Percentiles rank a stretch among this genome's conserved stretches.
phyloP scores from a whole-genome alignment of 2,329 filamentous ascomycete genomes.

The Cladophialophora chaetospira region DNA sequence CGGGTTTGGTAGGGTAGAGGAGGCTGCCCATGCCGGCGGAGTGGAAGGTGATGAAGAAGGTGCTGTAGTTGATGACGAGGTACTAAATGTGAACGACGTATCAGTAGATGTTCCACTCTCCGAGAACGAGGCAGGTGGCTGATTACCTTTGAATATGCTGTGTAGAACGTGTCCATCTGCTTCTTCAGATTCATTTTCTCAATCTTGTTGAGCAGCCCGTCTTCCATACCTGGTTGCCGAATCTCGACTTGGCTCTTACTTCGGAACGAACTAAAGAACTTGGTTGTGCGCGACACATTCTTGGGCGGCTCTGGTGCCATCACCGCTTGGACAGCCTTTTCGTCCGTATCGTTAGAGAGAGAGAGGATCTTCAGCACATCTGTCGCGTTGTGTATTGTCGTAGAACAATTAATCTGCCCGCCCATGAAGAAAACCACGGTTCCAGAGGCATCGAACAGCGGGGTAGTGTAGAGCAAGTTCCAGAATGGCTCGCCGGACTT shows the following conservation, averaged over 20 bases:
- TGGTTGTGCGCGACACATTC: conserved; percentile 31
- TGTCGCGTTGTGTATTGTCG: conserved; percentile 52
- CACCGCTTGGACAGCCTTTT: conserved; percentile 5
- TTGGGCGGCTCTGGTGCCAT: neutral
- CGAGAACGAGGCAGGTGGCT: neutral
- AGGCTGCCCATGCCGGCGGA: conserved; percentile 52
- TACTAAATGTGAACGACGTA: conserved; percentile 36
- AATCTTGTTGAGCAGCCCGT: conserved; percentile 41
- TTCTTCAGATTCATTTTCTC: conserved; percentile 41
- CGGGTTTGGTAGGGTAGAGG: conserved; percentile 37
- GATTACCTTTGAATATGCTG: conserved; percentile 48
- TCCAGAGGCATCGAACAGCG: conserved; percentile 53
- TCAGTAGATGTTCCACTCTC: no score
- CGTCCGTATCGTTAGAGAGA: conserved; percentile 34
- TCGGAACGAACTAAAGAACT: conserved; percentile 43
- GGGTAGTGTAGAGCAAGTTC: conserved; percentile 59
- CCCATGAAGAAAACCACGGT: conserved; percentile 57
- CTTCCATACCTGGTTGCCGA: conserved; percentile 46
- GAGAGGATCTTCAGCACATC: conserved; percentile 57
- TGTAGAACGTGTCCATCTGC: conserved; percentile 47
- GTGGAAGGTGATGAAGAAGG: conserved; percentile 50
- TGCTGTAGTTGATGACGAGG: conserved; percentile 42
- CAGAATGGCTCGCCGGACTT: conserved; percentile 57
- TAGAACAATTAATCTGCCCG: conserved; percentile 61
- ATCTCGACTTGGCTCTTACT: conserved; percentile 8